Evolutionary conservation across 192 early-diverging fungal genomes (phyloP), one percentile per base, ranked within the genome.

Genomic region (Physocladia obscura): DNA sequence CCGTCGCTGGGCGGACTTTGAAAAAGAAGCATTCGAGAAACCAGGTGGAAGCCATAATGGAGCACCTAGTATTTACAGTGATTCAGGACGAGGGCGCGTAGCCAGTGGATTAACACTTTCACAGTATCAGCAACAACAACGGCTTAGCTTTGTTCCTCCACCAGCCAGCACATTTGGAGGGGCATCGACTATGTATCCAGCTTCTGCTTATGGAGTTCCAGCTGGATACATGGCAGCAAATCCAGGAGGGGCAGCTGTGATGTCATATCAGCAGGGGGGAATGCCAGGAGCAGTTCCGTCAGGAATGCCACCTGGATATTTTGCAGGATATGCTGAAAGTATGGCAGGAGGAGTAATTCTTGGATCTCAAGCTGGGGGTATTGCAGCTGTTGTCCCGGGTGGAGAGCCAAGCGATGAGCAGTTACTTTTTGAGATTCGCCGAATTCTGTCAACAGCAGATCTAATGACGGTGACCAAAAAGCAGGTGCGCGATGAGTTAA

Each of bases 401-500:
- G 35, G 27, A 8, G 56, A 47, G 15, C 71, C 71, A 44, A 67
- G 62, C 26, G 77, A 82, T 59, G 81, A 82, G 22, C 79, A 76
- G 54, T 38, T 81, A 19, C 62, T 82, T 67, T 52, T 73, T 39
- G 80, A 81, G 74, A 68, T 92, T 57, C 51, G 79, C 24, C 54
- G 73, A 21, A 74, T 97, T 32, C 84, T 99, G 24, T 76, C 88
- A 15, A 91, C 90, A 0, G 93, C 93, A 6, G 91, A 99, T 69
- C 76, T 99, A 59, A 97, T 97, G 96, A 92, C 90, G n/a, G 90
- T 99, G 52, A 99, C 97, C 47, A 98, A 99, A 85, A 98, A 98
- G 79, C 81, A 85, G 62, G 94, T 97, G n/a, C 92, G 97, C 50
- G 91, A 96, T 68, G 85, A 94, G 74, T 75, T 99, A 49, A 86